Evolutionary conservation across 257 asterid genomes (phyloP).

Genomic region (Gentiana macrophylla): DNA sequence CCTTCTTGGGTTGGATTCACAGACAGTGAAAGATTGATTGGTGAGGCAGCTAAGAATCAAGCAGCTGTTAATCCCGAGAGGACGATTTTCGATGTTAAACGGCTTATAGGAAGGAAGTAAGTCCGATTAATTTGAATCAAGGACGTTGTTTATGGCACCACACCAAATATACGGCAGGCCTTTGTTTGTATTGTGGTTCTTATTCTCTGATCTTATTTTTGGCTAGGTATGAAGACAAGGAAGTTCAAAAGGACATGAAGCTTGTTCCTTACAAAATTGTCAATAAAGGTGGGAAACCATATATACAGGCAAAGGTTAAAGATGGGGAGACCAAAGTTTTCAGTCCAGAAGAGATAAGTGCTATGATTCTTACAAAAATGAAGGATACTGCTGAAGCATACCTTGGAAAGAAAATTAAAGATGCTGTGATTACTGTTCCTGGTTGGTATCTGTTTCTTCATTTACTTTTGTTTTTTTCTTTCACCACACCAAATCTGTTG

Average conservation of each 20-base stretch:
- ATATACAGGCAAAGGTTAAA: constrained; percentile 48
- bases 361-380: constrained; percentile 69
- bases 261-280: constrained; percentile 72
- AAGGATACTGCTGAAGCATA: constrained; percentile 87
- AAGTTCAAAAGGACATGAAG: constrained; percentile 67
- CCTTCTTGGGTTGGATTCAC: constrained; percentile 83
- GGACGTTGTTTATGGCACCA: background rate
- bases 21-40: constrained; percentile 59
- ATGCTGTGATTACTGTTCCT: constrained; percentile 77
- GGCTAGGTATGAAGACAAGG: constrained; percentile 59
- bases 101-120: constrained; percentile 76
- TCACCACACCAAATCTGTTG: background rate
- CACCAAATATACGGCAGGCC: background rate
- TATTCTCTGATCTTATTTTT: background rate
- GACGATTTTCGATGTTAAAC: constrained; percentile 68
- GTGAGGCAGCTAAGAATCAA: constrained; percentile 74
- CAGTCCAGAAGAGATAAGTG: constrained; percentile 83
- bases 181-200: constrained; percentile 5
- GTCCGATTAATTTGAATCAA: background rate
- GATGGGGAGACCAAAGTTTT: constrained; percentile 76
- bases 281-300: constrained; percentile 71
- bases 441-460: constrained; percentile 22
- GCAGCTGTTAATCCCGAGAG: constrained; percentile 66
- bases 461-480: background rate
- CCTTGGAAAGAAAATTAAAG: constrained; percentile 75